Percentiles rank a stretch among this genome's conserved stretches.
These are phyloP conservation scores for Arabidopsis arenosa DNA, from an alignment of 345 rosid genomes.

Conservation along the genomic window DNA sequence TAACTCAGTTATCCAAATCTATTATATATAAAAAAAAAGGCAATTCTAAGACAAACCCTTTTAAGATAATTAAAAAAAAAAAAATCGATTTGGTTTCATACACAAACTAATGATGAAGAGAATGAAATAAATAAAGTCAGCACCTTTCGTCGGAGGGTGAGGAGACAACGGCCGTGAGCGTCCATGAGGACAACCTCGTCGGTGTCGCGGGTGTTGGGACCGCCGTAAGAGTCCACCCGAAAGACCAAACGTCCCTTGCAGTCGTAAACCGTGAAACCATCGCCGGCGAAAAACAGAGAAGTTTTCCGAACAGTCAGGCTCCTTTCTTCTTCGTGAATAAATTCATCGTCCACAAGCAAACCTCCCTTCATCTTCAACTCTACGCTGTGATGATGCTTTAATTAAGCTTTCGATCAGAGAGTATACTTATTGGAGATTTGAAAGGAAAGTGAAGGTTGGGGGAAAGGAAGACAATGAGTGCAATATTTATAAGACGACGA, in stretches of 20 bases:
- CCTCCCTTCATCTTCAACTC: constrained; percentile 42
- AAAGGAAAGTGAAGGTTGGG: constrained; percentile 23
- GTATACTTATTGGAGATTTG: constrained; percentile 5
- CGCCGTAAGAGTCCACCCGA: constrained; percentile 92
- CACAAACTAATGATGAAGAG: neutral
- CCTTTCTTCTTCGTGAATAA: constrained; percentile 57
- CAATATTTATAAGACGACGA: constrained; percentile 34
- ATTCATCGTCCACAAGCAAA: constrained; percentile 60
- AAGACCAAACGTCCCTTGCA: constrained; percentile 68
- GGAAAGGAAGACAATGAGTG: constrained; percentile 40
- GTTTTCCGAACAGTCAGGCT: constrained; percentile 81
- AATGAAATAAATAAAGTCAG: neutral
- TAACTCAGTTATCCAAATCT: neutral
- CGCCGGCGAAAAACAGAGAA: constrained; percentile 81
- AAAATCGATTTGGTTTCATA: too few species aligned
- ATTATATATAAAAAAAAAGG: neutral
- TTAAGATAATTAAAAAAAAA: too few species aligned
- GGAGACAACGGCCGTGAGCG: constrained; percentile 79
- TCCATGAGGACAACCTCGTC: constrained; percentile 90
- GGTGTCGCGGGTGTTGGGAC: constrained; percentile 70
- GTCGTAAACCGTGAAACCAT: constrained; percentile 87
- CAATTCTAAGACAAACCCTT: neutral
- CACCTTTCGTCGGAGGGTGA: constrained; percentile 90
- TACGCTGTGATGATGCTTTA: constrained; percentile 3
- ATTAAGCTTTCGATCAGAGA: neutral